Conservation (phyloP, 306 rosid genomes). For the Comarum palustre region DNA sequence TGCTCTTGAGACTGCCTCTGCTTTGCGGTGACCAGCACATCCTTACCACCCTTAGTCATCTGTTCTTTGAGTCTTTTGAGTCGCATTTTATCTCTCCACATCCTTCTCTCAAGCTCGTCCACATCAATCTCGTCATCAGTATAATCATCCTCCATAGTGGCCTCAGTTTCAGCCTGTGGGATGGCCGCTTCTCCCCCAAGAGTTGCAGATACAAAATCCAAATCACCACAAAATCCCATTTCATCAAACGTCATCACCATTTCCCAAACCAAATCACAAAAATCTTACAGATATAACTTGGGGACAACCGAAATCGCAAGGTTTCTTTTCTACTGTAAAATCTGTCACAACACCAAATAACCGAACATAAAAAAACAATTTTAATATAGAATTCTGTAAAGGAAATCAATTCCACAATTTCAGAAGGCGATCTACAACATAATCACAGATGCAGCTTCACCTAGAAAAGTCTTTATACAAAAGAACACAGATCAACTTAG, state of each 20-base stretch:
- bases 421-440: background rate
- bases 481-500: background rate
- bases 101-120: conserved; percentile 51
- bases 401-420: background rate
- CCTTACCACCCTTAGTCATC: conserved; percentile 37
- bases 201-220: conserved; percentile 33
- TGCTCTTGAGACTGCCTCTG: conserved; percentile 61
- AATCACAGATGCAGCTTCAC: background rate
- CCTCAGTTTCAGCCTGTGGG: conserved; percentile 37
- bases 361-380: background rate
- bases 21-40: conserved; percentile 34
- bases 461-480: background rate
- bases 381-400: background rate
- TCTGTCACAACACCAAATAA: background rate
- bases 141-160: conserved; percentile 40
- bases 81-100: conserved; percentile 52
- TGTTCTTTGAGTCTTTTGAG: conserved; percentile 47
- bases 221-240: conserved; percentile 38
- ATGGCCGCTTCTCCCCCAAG: conserved; percentile 32
- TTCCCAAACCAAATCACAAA: background rate
- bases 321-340: background rate
- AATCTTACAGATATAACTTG: too few species aligned
- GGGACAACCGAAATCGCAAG: background rate
- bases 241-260: conserved; percentile 46
- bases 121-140: conserved; percentile 54